These are phyloP conservation scores for Croton laevigatus DNA, from an alignment of 441 rosid genomes.

Conservation along the genomic window DNA sequence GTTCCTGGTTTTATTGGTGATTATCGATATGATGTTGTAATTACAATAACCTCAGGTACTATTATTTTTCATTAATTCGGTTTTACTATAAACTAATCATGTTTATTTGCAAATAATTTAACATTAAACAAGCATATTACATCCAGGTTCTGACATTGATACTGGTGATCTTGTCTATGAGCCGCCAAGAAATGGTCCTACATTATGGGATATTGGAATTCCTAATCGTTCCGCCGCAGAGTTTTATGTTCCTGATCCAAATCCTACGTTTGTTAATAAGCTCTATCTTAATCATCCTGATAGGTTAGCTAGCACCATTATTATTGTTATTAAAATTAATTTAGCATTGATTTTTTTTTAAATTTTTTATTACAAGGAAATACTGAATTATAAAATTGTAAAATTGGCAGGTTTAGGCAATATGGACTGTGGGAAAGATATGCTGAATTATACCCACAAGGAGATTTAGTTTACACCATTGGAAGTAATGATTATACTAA, in stretches of 20 bases:
- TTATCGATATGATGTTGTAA: constrained; percentile 31
- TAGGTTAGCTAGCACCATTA: constrained; percentile 32
- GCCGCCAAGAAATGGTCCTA: constrained; percentile 77
- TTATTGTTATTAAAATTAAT: too few species aligned
- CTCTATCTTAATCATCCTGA: constrained; percentile 71
- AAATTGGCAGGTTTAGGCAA: constrained; percentile 56
- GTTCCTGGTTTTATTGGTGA: constrained; percentile 65
- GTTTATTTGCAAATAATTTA: neutral
- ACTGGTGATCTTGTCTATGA: constrained; percentile 52
- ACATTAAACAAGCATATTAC: neutral
- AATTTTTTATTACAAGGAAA: too few species aligned
- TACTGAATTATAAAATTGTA: neutral
- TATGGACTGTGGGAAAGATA: constrained; percentile 62
- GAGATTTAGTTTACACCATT: constrained; percentile 47
- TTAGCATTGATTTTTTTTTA: too few species aligned
- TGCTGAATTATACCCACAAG: constrained; percentile 42
- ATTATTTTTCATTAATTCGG: neutral
- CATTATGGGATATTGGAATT: constrained; percentile 80
- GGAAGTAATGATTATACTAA: constrained; percentile 41
- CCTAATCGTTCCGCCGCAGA: constrained; percentile 78
- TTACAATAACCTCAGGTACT: constrained; percentile 41
- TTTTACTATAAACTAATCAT: neutral
- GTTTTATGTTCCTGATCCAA: constrained; percentile 70
- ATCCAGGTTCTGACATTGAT: constrained; percentile 47
- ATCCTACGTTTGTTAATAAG: constrained; percentile 54